Conservation (phyloP, 2,329 filamentous ascomycete genomes). For the Pseudogymnoascus sp. region DNA sequence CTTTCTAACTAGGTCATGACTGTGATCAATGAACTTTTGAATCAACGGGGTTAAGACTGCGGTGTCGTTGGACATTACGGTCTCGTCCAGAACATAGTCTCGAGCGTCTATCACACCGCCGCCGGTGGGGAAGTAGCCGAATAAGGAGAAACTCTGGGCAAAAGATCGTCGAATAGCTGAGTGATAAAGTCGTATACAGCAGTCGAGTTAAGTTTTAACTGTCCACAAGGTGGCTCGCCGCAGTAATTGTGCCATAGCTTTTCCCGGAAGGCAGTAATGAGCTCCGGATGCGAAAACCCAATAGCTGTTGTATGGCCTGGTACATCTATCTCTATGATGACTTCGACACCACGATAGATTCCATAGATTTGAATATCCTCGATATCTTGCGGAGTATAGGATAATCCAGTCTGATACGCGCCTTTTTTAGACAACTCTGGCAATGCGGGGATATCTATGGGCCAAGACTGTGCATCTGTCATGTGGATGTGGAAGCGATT, state of each 20-base stretch:
- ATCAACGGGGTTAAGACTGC: slow-evolving; percentile 66
- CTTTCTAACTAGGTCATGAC: slow-evolving; percentile 57
- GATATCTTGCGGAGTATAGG: slow-evolving; percentile 63
- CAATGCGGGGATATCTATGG: slow-evolving; percentile 69
- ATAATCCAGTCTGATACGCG: slow-evolving; percentile 60
- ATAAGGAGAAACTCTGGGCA: slow-evolving; percentile 65
- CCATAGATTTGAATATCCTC: slow-evolving; percentile 64
- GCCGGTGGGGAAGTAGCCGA: slow-evolving; percentile 76
- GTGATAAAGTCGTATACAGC: slow-evolving; percentile 66
- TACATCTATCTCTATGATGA: slow-evolving; percentile 74
- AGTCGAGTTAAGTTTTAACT: slow-evolving; percentile 69
- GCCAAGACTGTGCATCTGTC: slow-evolving; percentile 82
- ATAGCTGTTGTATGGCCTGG: slow-evolving; percentile 71
- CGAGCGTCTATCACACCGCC: slow-evolving; percentile 82
- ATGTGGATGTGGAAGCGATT: slow-evolving; percentile 76
- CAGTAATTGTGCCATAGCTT: slow-evolving; percentile 54
- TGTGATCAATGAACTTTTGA: slow-evolving; percentile 67
- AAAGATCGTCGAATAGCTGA: slow-evolving; percentile 65
- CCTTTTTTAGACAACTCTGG: slow-evolving; percentile 67
- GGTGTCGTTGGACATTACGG: slow-evolving; percentile 59
- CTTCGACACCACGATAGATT: slow-evolving; percentile 58
- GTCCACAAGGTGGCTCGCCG: slow-evolving; percentile 58
- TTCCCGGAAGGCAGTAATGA: slow-evolving; percentile 59
- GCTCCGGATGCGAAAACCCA: slow-evolving; percentile 59
- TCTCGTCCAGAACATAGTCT: slow-evolving; percentile 66